Conservation (phyloP, 345 rosid species). For the Lumnitzera littorea region DNA sequence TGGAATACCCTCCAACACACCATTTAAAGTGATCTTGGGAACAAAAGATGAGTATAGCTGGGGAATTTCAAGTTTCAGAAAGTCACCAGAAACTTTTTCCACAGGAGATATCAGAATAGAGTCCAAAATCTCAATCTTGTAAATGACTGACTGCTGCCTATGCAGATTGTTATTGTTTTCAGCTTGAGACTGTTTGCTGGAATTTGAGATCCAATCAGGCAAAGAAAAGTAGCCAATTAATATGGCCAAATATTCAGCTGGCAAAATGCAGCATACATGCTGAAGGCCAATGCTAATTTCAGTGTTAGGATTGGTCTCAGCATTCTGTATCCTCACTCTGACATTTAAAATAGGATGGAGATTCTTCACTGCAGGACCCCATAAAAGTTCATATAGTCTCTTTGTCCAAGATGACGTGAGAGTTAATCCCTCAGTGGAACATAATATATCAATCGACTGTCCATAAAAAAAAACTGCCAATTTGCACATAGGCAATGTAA, state of each 20-base stretch:
- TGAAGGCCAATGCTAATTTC: constrained; percentile 84
- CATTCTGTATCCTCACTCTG: constrained; percentile 47
- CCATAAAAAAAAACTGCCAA: constrained; percentile 37
- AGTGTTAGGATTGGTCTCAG: constrained; percentile 37
- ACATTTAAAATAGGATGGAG: constrained; percentile 59
- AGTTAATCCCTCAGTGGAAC: constrained; percentile 54
- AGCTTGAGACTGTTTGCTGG: constrained; percentile 25
- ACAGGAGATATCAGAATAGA: constrained; percentile 54
- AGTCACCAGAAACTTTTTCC: constrained; percentile 35
- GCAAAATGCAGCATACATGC: constrained; percentile 69
- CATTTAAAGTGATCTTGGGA: constrained; percentile 27
- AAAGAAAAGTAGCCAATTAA: constrained; percentile 77
- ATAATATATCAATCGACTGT: constrained; percentile 50
- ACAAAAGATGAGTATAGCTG: constrained; percentile 47
- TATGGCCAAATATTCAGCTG: constrained; percentile 66
- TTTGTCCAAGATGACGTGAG: constrained; percentile 65
- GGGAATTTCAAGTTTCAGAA: constrained; percentile 48
- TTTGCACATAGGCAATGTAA: constrained; percentile 42
- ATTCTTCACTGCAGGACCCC: constrained; percentile 54
- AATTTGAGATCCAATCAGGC: constrained; percentile 62
- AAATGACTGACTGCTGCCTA: constrained; percentile 23
- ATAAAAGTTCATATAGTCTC: constrained; percentile 43
- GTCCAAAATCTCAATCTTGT: constrained; percentile 72
- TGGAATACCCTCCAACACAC: constrained; percentile 43
- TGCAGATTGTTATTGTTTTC: constrained; percentile 17